Evolutionary conservation across 1,284 basidiomycete species (phyloP), one percentile per base, ranked within the genome.

Genomic region (Pseudozyma hubeiensis): DNA sequence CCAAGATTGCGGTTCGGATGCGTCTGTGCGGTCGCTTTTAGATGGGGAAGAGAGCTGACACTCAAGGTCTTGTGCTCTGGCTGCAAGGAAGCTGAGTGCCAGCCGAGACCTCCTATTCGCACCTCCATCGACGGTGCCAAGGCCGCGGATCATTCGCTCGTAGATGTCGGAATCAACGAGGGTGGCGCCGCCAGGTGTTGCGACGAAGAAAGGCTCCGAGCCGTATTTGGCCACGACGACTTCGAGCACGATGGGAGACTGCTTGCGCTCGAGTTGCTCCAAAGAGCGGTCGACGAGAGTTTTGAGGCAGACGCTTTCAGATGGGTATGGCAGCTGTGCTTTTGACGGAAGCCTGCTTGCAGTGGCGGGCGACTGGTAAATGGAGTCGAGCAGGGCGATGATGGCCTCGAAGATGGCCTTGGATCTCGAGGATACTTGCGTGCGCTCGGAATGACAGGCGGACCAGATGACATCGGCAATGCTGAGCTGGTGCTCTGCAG

Each of bases 391-490:
- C 8, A 74, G 41, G 2, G 43, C 40, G 39, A 74, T 43, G 45
- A 66, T 40, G 9, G 62, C 53, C 31, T 74, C 71, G 16, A 69
- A 61, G n/a, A 69, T 58, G 29, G 62, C 53, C 16, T 65, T 74
- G 40, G 62, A 65, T 19, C 71, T 34, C 19, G 62, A 70, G 0
- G 66, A 64, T 1, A 74, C 62, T 17, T 74, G 71, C 0, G 71
- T 69, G 13, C 66, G 45, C 24, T 74, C 71, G 16, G 63, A 65
- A 31, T 63, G 62, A 10, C 71, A 74, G 10, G 71, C 62, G n/a
- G 71, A 69, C 71, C 71, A 74, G 40, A 74, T 57, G 35, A 74
- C 52, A 33, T 74, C 59, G 43, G 65, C 63, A 10, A 74, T 44
- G 34, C 57, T 53, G 49, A 69, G 62, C 63, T 74, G 71, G 7